Evolutionary conservation across 441 rosid species (phyloP).

Genomic region (Brassica balearica): DNA sequence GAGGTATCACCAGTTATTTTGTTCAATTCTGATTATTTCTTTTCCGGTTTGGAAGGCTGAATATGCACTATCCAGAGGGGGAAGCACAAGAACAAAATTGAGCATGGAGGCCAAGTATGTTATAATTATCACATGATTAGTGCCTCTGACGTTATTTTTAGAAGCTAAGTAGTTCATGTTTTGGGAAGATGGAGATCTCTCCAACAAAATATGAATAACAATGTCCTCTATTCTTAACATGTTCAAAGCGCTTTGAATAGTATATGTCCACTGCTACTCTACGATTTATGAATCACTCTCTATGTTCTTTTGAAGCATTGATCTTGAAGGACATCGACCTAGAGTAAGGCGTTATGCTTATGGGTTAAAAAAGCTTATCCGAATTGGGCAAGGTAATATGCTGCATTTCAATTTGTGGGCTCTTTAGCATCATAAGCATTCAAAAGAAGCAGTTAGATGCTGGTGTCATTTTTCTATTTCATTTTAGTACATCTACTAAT

Average conservation of each 20-base stretch:
- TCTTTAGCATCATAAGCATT: slow-evolving; percentile 15
- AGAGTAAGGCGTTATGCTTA: slow-evolving; percentile 91
- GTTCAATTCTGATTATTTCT: slow-evolving; percentile 20
- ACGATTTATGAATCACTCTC: slow-evolving; percentile 24
- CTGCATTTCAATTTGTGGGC: slow-evolving; percentile 14
- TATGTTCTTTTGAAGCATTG: slow-evolving; percentile 60
- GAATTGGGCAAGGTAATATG: slow-evolving; percentile 88
- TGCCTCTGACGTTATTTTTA: background rate
- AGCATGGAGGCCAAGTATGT: slow-evolving; percentile 82
- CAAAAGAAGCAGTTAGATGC: background rate
- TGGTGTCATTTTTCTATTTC: background rate
- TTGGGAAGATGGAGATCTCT: slow-evolving; percentile 8
- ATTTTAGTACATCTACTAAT: background rate
- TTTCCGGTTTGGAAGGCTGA: slow-evolving; percentile 68
- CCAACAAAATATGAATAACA: slow-evolving; percentile 20
- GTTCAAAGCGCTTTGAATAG: slow-evolving; percentile 10
- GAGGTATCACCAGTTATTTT: slow-evolving; percentile 23
- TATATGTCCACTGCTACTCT: slow-evolving; percentile 13
- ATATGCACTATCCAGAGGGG: slow-evolving; percentile 68
- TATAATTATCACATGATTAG: slow-evolving; percentile 25
- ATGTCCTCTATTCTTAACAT: background rate
- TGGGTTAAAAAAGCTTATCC: slow-evolving; percentile 81
- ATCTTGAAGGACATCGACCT: slow-evolving; percentile 90
- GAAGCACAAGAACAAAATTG: slow-evolving; percentile 76
- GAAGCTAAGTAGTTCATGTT: slow-evolving; percentile 10